phyloP scores from a whole-genome alignment of 768 basidiomycete genomes.

The Mycena capillaripes region DNA sequence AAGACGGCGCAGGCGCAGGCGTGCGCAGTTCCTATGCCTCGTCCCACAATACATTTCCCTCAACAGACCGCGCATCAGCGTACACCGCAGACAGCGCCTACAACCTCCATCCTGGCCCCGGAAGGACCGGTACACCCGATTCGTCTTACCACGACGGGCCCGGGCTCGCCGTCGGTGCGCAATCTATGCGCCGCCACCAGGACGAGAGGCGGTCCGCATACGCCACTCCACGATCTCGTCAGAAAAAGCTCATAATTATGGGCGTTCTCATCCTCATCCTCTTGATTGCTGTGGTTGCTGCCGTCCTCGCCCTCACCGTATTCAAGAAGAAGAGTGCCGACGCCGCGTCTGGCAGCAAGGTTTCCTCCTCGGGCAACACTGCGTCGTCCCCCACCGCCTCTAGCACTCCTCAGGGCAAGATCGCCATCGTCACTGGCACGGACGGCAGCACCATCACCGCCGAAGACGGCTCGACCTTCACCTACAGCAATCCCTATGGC shows the following conservation, averaged over 20 bases:
- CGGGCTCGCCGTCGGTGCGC: conserved; percentile 50
- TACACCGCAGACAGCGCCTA: conserved; percentile 69
- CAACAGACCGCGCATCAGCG: conserved; percentile 58
- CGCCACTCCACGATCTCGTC: conserved; percentile 61
- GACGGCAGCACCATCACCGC: conserved; percentile 84
- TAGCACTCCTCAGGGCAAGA: conserved; percentile 39
- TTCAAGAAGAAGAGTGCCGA: conserved; percentile 55
- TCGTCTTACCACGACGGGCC: conserved; percentile 72
- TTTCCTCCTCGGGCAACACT: conserved; percentile 22
- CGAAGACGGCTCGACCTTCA: conserved; percentile 89
- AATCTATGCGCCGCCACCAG: conserved; percentile 55
- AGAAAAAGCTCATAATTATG: conserved; percentile 48
- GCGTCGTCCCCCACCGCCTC: conserved; percentile 38
- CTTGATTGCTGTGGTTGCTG: conserved; percentile 58
- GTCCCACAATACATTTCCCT: conserved; percentile 61
- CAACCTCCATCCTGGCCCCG: conserved; percentile 65
- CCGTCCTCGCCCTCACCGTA: conserved; percentile 64
- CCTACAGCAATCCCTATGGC: conserved; percentile 86
- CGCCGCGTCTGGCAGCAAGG: conserved; percentile 32
- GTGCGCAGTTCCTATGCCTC: conserved; percentile 71
- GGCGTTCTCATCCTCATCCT: conserved; percentile 50
- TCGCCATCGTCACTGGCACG: conserved; percentile 73
- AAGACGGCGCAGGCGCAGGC: conserved; percentile 51
- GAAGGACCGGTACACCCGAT: conserved; percentile 45
- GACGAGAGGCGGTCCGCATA: conserved; percentile 76